These are phyloP conservation scores for Tolypocladium nubicola DNA, from an alignment of 2,329 filamentous ascomycete genomes.

Conservation along the genomic window DNA sequence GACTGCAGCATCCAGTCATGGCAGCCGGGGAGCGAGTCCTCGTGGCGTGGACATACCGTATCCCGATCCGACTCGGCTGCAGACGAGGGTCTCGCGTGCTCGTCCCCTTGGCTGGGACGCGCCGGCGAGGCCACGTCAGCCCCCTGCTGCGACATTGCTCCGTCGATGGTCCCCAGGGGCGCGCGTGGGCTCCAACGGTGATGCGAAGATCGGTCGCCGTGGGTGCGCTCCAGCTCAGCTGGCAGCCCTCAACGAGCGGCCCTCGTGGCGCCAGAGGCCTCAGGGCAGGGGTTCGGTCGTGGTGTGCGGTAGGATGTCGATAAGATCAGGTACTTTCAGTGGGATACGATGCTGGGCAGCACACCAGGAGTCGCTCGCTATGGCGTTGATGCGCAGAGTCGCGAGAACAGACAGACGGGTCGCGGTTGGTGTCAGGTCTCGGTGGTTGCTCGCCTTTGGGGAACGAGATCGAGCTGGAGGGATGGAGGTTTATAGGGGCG, in stretches of 20 bases:
- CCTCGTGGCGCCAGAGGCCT: background rate
- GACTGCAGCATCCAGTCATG: background rate
- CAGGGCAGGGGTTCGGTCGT: background rate
- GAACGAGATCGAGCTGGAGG: background rate
- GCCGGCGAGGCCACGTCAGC: conserved; percentile 16
- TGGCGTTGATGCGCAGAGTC: background rate
- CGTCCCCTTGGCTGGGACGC: conserved; percentile 7
- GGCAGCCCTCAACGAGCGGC: conserved; percentile 4
- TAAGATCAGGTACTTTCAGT: background rate
- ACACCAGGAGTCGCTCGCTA: background rate
- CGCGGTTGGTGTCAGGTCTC: background rate
- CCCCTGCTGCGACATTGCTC: conserved; percentile 23
- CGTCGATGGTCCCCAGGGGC: conserved; percentile 4
- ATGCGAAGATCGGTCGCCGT: background rate
- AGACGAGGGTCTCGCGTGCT: conserved; percentile 17
- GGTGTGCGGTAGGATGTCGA: background rate
- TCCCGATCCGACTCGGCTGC: conserved; percentile 16
- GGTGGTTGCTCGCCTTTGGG: background rate
- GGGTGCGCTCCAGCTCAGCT: conserved; percentile 2
- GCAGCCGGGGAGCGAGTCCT: conserved; percentile 2
- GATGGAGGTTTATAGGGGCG: background rate
- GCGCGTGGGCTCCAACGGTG: background rate
- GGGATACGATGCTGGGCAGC: background rate
- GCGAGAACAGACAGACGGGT: background rate
- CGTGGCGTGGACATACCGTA: conserved; percentile 14